Percentiles rank a stretch among this genome's conserved stretches.
Evolutionary conservation across 2,329 filamentous ascomycete species (phyloP).

Genomic region (Colletotrichum cordylinicola): DNA sequence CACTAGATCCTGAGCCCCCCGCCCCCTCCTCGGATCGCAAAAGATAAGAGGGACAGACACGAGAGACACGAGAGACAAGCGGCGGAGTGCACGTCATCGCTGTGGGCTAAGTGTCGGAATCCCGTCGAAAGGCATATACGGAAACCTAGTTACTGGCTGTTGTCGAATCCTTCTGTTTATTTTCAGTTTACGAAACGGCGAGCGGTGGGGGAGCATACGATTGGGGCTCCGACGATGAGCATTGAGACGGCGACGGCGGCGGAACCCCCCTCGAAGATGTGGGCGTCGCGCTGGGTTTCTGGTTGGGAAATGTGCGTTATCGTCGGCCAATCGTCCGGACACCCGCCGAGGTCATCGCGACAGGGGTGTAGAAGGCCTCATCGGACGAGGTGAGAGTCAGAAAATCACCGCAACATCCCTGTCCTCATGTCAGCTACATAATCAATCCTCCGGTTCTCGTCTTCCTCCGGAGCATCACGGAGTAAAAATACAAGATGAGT

Average conservation of each 20-base stretch:
- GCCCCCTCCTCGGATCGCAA: background rate
- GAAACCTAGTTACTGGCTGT: background rate
- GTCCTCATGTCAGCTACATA: background rate
- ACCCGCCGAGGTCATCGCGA: background rate
- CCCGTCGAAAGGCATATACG: constrained; percentile 18
- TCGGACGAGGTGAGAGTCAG: background rate
- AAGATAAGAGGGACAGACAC: background rate
- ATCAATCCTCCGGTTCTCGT: too few relatives aligned
- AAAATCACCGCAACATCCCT: background rate
- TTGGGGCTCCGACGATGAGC: background rate
- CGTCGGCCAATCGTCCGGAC: constrained; percentile 11
- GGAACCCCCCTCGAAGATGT: background rate
- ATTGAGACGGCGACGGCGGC: background rate
- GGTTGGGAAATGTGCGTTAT: constrained; percentile 1
- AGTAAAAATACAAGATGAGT: background rate
- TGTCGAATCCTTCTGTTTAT: background rate
- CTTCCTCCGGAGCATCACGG: background rate
- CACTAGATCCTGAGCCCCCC: background rate
- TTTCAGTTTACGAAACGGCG: background rate
- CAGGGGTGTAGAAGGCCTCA: background rate
- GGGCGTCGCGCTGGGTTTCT: constrained; percentile 5
- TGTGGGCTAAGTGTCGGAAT: constrained; percentile 7
- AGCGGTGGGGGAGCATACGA: background rate
- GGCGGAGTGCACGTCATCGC: constrained; percentile 8
- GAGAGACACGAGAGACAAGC: background rate